These are phyloP conservation scores for Neoconidiobolus thromboides DNA, from an alignment of 371 early-diverging fungal species.

Conservation along the genomic window DNA sequence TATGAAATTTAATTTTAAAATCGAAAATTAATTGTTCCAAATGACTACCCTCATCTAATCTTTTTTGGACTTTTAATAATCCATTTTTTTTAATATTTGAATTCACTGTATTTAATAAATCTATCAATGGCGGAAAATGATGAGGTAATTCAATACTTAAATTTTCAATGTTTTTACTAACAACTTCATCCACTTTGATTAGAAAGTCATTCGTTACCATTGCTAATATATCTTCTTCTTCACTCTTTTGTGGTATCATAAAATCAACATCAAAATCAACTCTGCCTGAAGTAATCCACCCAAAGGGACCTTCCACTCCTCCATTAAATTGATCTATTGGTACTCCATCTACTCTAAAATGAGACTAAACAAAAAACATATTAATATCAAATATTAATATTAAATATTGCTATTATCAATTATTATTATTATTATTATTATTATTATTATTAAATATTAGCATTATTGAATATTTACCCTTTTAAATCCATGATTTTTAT, in stretches of 20 bases:
- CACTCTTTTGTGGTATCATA: conserved; percentile 42
- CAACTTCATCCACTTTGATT: conserved; percentile 53
- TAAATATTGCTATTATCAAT: background rate
- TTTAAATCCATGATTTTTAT: background rate
- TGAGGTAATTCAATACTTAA: conserved; percentile 28
- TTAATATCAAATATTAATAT: background rate
- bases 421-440: background rate
- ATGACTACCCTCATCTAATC: conserved; percentile 4
- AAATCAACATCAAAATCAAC: conserved; percentile 65
- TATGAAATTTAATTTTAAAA: conserved; percentile 65
- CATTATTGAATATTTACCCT: background rate
- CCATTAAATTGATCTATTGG: conserved; percentile 80
- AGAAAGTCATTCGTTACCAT: conserved; percentile 55
- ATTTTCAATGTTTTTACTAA: conserved; percentile 13
- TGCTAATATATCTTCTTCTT: conserved; percentile 28
- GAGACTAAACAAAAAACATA: conserved; percentile 24
- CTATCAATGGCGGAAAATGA: conserved; percentile 19
- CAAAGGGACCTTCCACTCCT: conserved; percentile 73
- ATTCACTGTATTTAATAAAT: conserved; percentile 14
- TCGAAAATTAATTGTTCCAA: conserved; percentile 17
- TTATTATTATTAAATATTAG: background rate
- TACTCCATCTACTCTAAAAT: conserved; percentile 72
- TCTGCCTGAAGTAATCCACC: conserved; percentile 82
- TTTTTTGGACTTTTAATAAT: background rate
- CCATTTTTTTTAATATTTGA: conserved; percentile 12